Conservation (phyloP, 2,329 filamentous ascomycete species). For the Trichoderma atroviride region DNA sequence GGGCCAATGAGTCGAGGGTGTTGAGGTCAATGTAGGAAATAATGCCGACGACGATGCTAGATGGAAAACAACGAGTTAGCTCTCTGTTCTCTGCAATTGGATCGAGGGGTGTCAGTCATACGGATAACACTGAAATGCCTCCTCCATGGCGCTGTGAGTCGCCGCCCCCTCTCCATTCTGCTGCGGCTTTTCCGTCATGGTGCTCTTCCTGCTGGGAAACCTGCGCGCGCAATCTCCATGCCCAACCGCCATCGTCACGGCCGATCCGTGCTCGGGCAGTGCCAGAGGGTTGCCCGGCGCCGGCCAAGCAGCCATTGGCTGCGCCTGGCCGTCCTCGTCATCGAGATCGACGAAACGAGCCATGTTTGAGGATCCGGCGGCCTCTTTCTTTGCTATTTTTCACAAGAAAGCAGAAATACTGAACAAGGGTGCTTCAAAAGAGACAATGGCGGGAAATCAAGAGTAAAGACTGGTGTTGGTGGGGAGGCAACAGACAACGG, state of each 20-base stretch:
- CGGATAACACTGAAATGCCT: constrained; percentile 44
- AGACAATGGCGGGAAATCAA: neutral
- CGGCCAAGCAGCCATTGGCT: constrained; percentile 12
- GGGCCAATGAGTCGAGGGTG: constrained; percentile 79
- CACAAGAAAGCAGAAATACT: neutral
- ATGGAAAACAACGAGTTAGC: constrained; percentile 8
- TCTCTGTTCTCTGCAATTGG: neutral
- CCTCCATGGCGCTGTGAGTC: constrained; percentile 32
- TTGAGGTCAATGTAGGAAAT: constrained; percentile 82
- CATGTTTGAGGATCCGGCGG: constrained; percentile 26
- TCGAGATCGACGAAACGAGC: constrained; percentile 34
- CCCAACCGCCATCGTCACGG: neutral
- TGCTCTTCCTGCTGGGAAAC: constrained; percentile 9
- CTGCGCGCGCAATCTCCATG: neutral
- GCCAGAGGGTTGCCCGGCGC: constrained; percentile 13
- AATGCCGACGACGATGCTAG: constrained; percentile 77
- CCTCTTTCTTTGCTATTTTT: neutral
- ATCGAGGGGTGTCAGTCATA: constrained; percentile 31
- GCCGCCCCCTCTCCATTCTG: neutral
- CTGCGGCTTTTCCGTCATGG: constrained; percentile 8
- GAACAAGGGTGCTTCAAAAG: neutral
- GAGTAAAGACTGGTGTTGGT: neutral
- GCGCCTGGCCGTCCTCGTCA: constrained; percentile 28
- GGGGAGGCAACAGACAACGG: neutral
- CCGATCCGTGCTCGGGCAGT: constrained; percentile 7